Percentiles rank a stretch among this genome's conserved stretches.
These are phyloP conservation scores for Agaricus blazei DNA, from an alignment of 768 basidiomycete species.

Conservation along the genomic window DNA sequence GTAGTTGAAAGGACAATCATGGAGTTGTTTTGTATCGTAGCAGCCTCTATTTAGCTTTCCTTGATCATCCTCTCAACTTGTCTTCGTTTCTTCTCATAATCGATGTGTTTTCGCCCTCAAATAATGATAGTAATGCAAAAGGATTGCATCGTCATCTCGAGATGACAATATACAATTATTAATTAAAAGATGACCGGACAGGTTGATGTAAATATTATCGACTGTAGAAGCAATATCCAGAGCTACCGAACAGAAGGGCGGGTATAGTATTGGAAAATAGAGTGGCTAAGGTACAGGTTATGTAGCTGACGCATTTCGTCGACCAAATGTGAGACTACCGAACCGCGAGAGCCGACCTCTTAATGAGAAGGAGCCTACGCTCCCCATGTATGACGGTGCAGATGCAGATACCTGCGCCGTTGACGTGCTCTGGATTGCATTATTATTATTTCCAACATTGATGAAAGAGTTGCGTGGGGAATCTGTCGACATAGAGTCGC, in stretches of 20 bases:
- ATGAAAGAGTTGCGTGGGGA: slow-evolving; percentile 76
- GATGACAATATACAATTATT: too few relatives aligned
- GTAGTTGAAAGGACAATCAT: background rate
- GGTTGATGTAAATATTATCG: too few relatives aligned
- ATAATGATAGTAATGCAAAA: background rate
- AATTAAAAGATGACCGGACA: too few relatives aligned
- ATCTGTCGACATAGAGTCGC: slow-evolving; percentile 56
- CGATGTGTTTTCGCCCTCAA: slow-evolving; percentile 8
- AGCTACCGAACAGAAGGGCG: too few relatives aligned
- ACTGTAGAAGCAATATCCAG: too few relatives aligned
- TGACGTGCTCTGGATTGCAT: slow-evolving; percentile 21
- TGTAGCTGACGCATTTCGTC: slow-evolving; percentile 27
- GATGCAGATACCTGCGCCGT: slow-evolving; percentile 47
- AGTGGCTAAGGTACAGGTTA: slow-evolving; percentile 11
- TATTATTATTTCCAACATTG: slow-evolving; percentile 55
- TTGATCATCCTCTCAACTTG: background rate
- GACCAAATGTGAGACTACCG: slow-evolving; percentile 67
- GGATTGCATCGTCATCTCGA: too few relatives aligned
- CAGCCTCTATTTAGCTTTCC: background rate
- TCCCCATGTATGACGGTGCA: slow-evolving; percentile 60
- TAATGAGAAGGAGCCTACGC: slow-evolving; percentile 53
- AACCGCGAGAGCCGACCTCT: slow-evolving; percentile 74
- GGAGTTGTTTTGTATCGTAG: background rate
- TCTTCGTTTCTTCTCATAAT: slow-evolving; percentile 6
- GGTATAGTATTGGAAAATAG: background rate